Conservation (phyloP, 805 yeast species). For the Candida insectalens region DNA sequence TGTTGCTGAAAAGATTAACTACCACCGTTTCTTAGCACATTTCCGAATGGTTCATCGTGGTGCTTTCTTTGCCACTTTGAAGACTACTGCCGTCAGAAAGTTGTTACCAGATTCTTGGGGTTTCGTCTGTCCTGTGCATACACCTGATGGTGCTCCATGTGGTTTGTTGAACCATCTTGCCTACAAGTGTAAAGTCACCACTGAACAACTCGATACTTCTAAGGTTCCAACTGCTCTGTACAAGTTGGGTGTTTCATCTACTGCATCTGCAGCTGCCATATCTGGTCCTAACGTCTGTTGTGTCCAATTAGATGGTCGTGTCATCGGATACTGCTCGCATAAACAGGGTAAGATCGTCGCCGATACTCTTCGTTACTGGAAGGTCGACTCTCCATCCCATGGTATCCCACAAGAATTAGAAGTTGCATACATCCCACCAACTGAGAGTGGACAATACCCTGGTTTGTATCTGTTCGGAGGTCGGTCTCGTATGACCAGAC, state of each 20-base stretch:
- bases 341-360: constrained; percentile 80
- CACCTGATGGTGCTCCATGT: constrained; percentile 99
- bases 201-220: constrained; percentile 65
- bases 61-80: constrained; percentile 95
- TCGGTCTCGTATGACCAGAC: constrained; percentile 90
- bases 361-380: constrained; percentile 86
- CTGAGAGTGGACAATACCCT: constrained; percentile 92
- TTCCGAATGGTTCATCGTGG: constrained; percentile 99
- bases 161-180: constrained; percentile 95
- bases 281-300: constrained; percentile 87
- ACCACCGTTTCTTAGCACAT: constrained; percentile 95
- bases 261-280: constrained; percentile 51
- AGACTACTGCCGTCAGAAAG: constrained; percentile 95
- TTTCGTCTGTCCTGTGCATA: constrained; percentile 96
- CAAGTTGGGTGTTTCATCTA: constrained; percentile 72
- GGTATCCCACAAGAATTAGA: constrained; percentile 83
- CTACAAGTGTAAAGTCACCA: constrained; percentile 85
- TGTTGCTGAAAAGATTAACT: constrained; percentile 96
- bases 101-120: constrained; percentile 98
- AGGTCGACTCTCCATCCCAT: constrained; percentile 62
- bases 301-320: constrained; percentile 87
- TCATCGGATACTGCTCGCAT: constrained; percentile 92
- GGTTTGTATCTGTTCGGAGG: constrained; percentile 91
- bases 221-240: constrained; percentile 56
- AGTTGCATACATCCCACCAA: constrained; percentile 95